Percentiles rank a stretch among this genome's conserved stretches.
phyloP scores from a whole-genome alignment of 805 yeast species.

The Kluyveromyces nonfermentans region DNA sequence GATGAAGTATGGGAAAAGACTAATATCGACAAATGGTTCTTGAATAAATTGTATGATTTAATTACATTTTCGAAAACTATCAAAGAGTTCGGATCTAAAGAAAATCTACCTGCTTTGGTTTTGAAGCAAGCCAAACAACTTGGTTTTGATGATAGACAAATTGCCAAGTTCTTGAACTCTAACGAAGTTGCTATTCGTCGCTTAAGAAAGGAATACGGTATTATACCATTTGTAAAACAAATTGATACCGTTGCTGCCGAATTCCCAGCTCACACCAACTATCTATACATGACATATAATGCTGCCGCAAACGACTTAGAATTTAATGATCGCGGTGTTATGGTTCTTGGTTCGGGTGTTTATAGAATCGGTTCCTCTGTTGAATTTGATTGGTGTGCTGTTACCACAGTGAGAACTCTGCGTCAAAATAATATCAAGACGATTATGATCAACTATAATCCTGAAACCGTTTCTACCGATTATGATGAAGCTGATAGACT shows the following conservation, averaged over 20 bases:
- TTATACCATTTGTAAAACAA: constrained; percentile 88
- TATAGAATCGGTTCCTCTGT: constrained; percentile 98
- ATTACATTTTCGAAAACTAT: constrained; percentile 62
- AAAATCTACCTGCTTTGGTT: constrained; percentile 49
- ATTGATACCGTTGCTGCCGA: constrained; percentile 99
- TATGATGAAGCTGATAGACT: constrained; percentile 96
- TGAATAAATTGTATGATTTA: constrained; percentile 71
- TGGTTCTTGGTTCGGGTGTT: constrained; percentile 97
- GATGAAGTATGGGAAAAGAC: constrained; percentile 88
- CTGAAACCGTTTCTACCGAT: constrained; percentile 98
- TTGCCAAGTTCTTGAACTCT: constrained; percentile 79
- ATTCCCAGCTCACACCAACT: constrained; percentile 94
- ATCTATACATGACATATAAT: constrained; percentile 88
- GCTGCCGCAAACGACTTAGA: constrained; percentile 79
- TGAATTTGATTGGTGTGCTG: constrained; percentile 99
- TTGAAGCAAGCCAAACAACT: constrained; percentile 87
- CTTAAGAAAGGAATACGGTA: constrained; percentile 75
- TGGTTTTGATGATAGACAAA: constrained; percentile 95
- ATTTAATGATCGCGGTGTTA: constrained; percentile 88
- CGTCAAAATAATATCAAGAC: constrained; percentile 82
- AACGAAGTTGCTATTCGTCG: constrained; percentile 91
- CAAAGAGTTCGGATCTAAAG: constrained; percentile 43
- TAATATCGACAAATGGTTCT: constrained; percentile 92
- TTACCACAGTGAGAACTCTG: constrained; percentile 87
- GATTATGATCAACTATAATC: constrained; percentile 95